Base-by-base conservation (phyloP, 148 eudicot genomes). In the Pharnaceum exiguum region DNA sequence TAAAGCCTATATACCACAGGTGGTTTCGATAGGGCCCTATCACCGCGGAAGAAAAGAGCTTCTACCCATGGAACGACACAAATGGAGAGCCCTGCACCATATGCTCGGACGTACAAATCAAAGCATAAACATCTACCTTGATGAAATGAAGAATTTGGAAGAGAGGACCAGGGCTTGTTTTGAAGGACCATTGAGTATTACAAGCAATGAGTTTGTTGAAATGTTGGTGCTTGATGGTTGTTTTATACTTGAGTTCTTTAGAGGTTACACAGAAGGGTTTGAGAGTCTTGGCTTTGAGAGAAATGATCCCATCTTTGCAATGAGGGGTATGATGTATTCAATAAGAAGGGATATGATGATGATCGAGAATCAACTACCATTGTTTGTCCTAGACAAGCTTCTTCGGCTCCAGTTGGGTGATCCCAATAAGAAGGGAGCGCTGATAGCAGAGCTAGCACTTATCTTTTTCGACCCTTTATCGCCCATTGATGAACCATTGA, bases 291-390 rank as follows among this genome's bases (percentile, higher is more conserved):
- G 96, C 1, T 91, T 85, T 53, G 79, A 88, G 0, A 71, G 88
- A 39, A 82, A 79, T 44, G 98, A 91, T 42, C 98, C 96, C 0
- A 60, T 91, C 2, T 91, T 91, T 42, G 88, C 93, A 0, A 85
- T 87, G 96, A 66, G 96, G 19, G 87, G 89, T 2, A 78, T 85
- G 23, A 85, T 87, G 90, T 87, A 87, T 40, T 88, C 90, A 7
- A 81, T 91, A 18, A 79, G 83, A 40, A 37, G 96, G 10, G 98
- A 87, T 72, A 85, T 91, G 96, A 85, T 91, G 32, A 91, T 87
- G 98, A 81, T 91, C 1, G 98, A 91, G 71, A 91, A 91, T 59
- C 96, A 91, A 36, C 73, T 87, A 8, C 98, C 96, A 3, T 59
- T 91, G 1, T 91, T 91, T 43, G 70, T 91, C 7, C 88, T 91